A percentile compares a stretch with the other conserved stretches of the same genome.
phyloP scores from a whole-genome alignment of 2,329 filamentous ascomycete species.

The Diplocarpon rosae region DNA sequence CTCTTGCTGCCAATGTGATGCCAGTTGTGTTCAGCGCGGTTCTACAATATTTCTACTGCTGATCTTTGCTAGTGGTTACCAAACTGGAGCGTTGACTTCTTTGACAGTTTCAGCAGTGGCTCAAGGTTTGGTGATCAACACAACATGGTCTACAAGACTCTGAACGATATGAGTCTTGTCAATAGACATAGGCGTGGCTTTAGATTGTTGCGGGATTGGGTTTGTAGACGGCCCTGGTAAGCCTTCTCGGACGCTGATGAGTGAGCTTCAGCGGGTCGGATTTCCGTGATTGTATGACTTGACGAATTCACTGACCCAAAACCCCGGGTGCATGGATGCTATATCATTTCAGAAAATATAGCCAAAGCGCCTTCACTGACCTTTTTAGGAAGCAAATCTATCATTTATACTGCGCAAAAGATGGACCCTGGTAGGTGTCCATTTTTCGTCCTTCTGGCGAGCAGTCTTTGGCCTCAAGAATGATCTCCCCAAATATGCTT shows the following conservation, averaged over 20 bases:
- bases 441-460: not conserved
- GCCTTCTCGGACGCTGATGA: not conserved
- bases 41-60: not conserved
- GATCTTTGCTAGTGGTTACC: not conserved
- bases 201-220: conserved; percentile 13
- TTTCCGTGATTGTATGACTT: not conserved
- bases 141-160: not conserved
- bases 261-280: not conserved
- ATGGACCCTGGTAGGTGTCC: not conserved
- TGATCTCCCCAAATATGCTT: not conserved
- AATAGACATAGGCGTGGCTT: conserved; percentile 12
- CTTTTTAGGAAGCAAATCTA: conserved; percentile 4
- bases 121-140: not conserved
- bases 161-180: conserved; percentile 4
- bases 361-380: not conserved
- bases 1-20: not conserved
- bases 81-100: not conserved
- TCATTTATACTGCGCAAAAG: conserved; percentile 5
- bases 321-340: not conserved
- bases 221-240: conserved; percentile 13
- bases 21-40: not conserved
- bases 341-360: not conserved
- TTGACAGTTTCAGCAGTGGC: not conserved
- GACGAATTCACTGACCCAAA: not conserved
- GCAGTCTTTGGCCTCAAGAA: not conserved